phyloP scores from a whole-genome alignment of 495 filamentous ascomycete genomes.

The Neurospora discreta region DNA sequence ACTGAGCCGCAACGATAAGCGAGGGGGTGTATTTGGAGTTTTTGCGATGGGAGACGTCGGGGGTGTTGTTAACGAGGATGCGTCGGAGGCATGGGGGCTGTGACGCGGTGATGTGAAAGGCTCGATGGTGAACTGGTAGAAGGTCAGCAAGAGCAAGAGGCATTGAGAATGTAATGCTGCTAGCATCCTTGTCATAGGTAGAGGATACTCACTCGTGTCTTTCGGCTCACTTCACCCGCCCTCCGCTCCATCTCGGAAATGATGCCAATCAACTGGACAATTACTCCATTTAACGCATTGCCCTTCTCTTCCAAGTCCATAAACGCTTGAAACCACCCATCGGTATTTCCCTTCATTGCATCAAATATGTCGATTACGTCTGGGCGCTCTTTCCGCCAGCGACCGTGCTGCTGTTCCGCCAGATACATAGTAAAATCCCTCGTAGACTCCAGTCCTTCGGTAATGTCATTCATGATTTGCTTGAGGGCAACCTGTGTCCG shows the following conservation, averaged over 20 bases:
- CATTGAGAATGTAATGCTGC: background rate
- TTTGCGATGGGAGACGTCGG: conserved; percentile 15
- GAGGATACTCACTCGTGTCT: conserved; percentile 36
- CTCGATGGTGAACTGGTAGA: conserved; percentile 10
- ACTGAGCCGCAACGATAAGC: conserved; percentile 23
- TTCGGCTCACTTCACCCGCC: conserved; percentile 61
- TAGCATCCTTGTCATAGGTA: background rate
- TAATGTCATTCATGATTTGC: conserved; percentile 64
- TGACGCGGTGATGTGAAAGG: conserved; percentile 16
- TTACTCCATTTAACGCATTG: conserved; percentile 44
- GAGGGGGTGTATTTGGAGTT: conserved; percentile 18
- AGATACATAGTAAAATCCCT: conserved; percentile 70
- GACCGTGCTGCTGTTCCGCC: conserved; percentile 44
- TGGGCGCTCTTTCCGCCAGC: conserved; percentile 40
- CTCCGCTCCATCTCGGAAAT: conserved; percentile 68
- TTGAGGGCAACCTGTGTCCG: conserved; percentile 65
- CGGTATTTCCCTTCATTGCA: conserved; percentile 74
- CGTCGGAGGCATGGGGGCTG: conserved; percentile 17
- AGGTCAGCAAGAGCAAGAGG: conserved; percentile 1
- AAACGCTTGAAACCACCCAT: conserved; percentile 74
- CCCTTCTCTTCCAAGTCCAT: conserved; percentile 57
- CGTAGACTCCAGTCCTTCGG: conserved; percentile 65
- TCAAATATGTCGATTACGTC: conserved; percentile 55
- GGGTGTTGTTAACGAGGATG: conserved; percentile 14
- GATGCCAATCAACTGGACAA: conserved; percentile 54